Evolutionary conservation across 352 stramenopile species (phyloP).

Genomic region (Globisporangium solare): DNA sequence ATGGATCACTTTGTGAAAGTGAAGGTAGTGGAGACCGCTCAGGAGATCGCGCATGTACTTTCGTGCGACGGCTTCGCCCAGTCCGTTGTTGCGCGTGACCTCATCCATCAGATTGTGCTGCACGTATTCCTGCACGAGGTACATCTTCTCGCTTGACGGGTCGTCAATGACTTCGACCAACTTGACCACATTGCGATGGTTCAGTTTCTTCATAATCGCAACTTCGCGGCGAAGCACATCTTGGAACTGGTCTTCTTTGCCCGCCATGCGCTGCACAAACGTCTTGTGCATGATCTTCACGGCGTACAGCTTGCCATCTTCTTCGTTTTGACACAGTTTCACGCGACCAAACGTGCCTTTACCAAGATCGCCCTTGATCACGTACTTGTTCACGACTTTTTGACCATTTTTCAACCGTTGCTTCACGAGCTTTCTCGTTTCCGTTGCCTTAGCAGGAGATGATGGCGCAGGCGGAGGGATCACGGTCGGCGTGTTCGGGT

Average conservation of each 20-base stretch:
- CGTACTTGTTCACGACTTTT: conserved; percentile 93
- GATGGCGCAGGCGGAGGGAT: conserved; percentile 37
- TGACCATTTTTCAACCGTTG: conserved; percentile 80
- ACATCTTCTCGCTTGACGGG: conserved; percentile 92
- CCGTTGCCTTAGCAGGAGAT: conserved; percentile 58
- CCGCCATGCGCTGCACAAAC: conserved; percentile 85
- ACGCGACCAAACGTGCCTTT: conserved; percentile 89
- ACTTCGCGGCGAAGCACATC: conserved; percentile 88
- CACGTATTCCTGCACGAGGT: conserved; percentile 94
- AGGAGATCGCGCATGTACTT: conserved; percentile 91
- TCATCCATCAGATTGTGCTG: conserved; percentile 92
- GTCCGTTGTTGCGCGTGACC: conserved; percentile 53
- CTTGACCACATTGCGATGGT: conserved; percentile 91
- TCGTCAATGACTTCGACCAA: conserved; percentile 95
- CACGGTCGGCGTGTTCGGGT: conserved; percentile 23
- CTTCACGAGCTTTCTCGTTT: conserved; percentile 80
- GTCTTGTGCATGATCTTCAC: conserved; percentile 91
- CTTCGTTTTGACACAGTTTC: conserved; percentile 76
- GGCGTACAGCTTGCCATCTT: conserved; percentile 78
- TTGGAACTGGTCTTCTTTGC: conserved; percentile 82
- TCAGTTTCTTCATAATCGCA: conserved; percentile 96
- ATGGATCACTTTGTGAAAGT: conserved; percentile 92
- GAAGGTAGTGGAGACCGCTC: conserved; percentile 87
- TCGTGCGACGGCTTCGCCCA: conserved; percentile 62
- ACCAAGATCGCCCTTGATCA: conserved; percentile 89